A percentile compares a stretch with the other conserved stretches of the same genome.
Conservation (phyloP, 352 stramenopile genomes). For the Aphanomyces invadans region DNA sequence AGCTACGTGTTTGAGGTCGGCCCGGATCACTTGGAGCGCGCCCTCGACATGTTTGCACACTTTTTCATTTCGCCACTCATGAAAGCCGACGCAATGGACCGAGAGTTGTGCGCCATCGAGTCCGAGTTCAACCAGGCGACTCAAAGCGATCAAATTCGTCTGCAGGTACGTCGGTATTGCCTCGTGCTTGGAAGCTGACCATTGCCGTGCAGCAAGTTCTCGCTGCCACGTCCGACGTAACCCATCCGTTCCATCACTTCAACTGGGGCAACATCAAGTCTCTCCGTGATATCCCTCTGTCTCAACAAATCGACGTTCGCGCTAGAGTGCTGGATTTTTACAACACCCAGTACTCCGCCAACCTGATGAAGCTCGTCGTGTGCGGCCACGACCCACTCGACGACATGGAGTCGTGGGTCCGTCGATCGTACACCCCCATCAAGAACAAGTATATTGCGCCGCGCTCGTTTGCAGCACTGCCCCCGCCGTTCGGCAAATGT, state of each 20-base stretch:
- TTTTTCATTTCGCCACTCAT: conserved; percentile 91
- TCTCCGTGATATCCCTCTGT: conserved; percentile 42
- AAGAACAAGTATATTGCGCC: conserved; percentile 37
- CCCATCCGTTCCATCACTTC: conserved; percentile 75
- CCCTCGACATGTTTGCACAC: conserved; percentile 91
- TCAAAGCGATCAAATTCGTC: conserved; percentile 60
- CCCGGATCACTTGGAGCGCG: conserved; percentile 44
- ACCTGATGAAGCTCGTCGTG: conserved; percentile 81
- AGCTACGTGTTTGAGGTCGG: conserved; percentile 92
- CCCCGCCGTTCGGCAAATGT: conserved; percentile 44
- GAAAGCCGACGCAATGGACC: conserved; percentile 63
- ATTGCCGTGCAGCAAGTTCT: conserved; percentile 65
- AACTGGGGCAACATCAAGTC: conserved; percentile 80
- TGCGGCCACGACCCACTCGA: conserved; percentile 66
- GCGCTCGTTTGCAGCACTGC: conserved; percentile 36
- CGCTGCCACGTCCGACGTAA: conserved; percentile 39
- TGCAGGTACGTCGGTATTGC: conserved; percentile 10
- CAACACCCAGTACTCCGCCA: conserved; percentile 60
- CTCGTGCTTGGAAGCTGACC: not conserved
- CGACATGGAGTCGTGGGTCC: conserved; percentile 56
- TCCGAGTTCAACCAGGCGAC: conserved; percentile 80
- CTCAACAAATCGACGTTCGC: conserved; percentile 44
- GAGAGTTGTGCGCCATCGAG: conserved; percentile 81
- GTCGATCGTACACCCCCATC: conserved; percentile 51
- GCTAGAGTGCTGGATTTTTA: conserved; percentile 60